Evolutionary conservation across 805 yeast genomes (phyloP).

Genomic region (Torulaspora maleeae): DNA sequence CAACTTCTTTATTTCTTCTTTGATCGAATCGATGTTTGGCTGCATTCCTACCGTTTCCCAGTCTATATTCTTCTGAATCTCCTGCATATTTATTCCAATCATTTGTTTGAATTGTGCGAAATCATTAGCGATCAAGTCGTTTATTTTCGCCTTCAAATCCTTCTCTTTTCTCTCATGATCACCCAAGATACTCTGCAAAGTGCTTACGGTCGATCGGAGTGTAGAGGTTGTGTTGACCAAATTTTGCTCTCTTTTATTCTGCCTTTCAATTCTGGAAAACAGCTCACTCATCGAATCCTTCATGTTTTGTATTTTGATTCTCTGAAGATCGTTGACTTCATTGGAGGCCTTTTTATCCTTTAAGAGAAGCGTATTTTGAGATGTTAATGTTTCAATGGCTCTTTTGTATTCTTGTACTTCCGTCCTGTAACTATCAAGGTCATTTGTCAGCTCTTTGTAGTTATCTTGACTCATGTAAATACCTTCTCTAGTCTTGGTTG

Average conservation of each 20-base stretch:
- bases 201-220: conserved; percentile 18
- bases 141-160: conserved; percentile 20
- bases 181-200: conserved; percentile 22
- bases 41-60: conserved; percentile 14
- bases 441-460: conserved; percentile 48
- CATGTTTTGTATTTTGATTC: conserved; percentile 24
- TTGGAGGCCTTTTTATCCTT: conserved; percentile 30
- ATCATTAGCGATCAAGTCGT: conserved; percentile 23
- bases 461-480: conserved; percentile 57
- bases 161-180: conserved; percentile 23
- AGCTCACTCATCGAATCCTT: conserved; percentile 24
- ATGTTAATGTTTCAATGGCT: conserved; percentile 38
- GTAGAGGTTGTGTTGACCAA: conserved; percentile 22
- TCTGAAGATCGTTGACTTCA: conserved; percentile 29
- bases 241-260: conserved; percentile 27
- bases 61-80: conserved; percentile 11
- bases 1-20: conserved; percentile 17
- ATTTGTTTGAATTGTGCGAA: conserved; percentile 18
- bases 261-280: conserved; percentile 27
- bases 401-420: conserved; percentile 47
- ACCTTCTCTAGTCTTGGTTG: conserved; percentile 62
- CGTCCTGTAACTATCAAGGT: conserved; percentile 46
- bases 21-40: conserved; percentile 18
- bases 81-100: conserved; percentile 16
- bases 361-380: conserved; percentile 35